These are phyloP conservation scores for Saturnispora silvae DNA, from an alignment of 805 yeast genomes.

Conservation along the genomic window DNA sequence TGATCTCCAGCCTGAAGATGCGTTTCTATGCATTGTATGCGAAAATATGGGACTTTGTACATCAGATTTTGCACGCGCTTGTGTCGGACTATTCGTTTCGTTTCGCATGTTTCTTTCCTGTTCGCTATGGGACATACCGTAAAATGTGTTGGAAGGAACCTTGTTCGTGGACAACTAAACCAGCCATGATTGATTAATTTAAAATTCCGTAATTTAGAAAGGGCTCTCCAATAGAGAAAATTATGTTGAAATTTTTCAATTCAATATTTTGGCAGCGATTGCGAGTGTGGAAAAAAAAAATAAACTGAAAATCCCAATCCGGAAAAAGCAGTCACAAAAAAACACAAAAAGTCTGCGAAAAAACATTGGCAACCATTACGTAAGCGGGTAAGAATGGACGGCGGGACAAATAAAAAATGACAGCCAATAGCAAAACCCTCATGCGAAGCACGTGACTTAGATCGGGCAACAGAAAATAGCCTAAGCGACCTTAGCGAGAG, in stretches of 20 bases:
- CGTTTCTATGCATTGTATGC: too few relatives aligned
- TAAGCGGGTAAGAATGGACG: neutral
- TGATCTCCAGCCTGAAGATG: too few relatives aligned
- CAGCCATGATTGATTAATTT: constrained; percentile 13
- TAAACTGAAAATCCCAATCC: too few relatives aligned
- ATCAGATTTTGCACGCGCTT: too few relatives aligned
- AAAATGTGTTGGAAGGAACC: constrained; percentile 99
- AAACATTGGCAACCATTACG: neutral
- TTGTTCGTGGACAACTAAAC: constrained; percentile 87
- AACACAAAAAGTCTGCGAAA: too few relatives aligned
- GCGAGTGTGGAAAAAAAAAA: neutral
- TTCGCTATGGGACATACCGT: constrained; percentile 92
- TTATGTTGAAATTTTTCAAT: constrained; percentile 1
- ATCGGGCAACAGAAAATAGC: too few relatives aligned
- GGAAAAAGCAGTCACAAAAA: neutral
- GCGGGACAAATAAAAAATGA: neutral
- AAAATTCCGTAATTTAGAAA: constrained; percentile 1
- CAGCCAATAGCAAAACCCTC: neutral
- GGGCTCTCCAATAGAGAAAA: neutral
- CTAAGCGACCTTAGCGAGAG: too few relatives aligned
- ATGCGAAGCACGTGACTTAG: neutral
- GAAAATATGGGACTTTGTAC: too few relatives aligned
- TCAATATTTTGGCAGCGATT: neutral
- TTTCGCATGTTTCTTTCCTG: too few relatives aligned
- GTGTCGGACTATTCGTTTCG: too few relatives aligned